Evolutionary conservation across 1,284 basidiomycete species (phyloP).

Genomic region (Irpex sp.): DNA sequence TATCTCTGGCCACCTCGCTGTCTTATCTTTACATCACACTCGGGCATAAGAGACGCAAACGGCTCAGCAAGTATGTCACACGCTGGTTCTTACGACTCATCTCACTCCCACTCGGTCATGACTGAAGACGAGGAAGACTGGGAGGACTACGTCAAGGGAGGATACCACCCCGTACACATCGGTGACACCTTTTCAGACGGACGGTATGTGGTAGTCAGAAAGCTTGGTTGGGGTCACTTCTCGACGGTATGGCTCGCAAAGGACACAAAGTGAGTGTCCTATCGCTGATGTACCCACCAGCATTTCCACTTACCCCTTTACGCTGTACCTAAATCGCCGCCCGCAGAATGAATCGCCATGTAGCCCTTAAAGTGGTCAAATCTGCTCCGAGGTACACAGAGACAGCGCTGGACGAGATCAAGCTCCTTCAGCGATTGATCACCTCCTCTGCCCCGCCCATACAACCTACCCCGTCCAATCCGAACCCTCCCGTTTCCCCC

Average conservation of each 20-base stretch:
- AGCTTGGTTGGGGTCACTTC: conserved; percentile 99
- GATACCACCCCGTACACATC: conserved; percentile 95
- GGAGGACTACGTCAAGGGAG: conserved; percentile 88
- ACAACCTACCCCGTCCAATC: conserved; percentile 44
- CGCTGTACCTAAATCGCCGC: neutral
- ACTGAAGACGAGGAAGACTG: conserved; percentile 82
- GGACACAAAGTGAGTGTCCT: conserved; percentile 69
- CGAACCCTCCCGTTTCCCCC: conserved; percentile 63
- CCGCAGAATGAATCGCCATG: conserved; percentile 86
- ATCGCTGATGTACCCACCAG: conserved; percentile 14
- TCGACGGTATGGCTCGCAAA: conserved; percentile 91
- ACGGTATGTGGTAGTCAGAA: conserved; percentile 89
- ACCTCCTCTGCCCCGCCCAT: conserved; percentile 83
- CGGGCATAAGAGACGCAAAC: conserved; percentile 9
- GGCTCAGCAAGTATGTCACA: conserved; percentile 33
- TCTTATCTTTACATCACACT: conserved; percentile 10
- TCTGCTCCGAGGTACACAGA: conserved; percentile 97
- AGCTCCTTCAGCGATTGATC: conserved; percentile 86
- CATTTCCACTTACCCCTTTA: conserved; percentile 2
- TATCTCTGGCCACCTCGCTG: conserved; percentile 10
- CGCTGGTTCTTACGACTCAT: conserved; percentile 46
- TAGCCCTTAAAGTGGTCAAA: conserved; percentile 98
- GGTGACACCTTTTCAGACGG: conserved; percentile 90
- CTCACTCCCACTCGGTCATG: conserved; percentile 57
- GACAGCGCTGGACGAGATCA: conserved; percentile 98